A percentile compares a stretch with the other conserved stretches of the same genome.
Evolutionary conservation across 345 rosid species (phyloP).

Genomic region (Combretum micranthum): DNA sequence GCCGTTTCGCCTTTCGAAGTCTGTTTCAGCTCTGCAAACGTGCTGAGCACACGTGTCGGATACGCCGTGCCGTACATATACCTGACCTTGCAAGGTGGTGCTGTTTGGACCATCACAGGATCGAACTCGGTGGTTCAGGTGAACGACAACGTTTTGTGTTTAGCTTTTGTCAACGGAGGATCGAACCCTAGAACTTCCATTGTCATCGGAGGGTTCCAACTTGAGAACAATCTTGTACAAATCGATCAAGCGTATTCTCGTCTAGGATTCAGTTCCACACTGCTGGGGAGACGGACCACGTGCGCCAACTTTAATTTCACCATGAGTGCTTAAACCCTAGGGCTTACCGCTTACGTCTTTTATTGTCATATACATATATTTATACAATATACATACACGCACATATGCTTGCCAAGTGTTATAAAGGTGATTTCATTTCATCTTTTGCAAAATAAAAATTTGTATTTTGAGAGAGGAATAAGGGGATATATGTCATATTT

Average conservation of each 20-base stretch:
- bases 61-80: conserved; percentile 43
- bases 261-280: conserved; percentile 56
- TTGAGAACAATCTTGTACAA: conserved; percentile 50
- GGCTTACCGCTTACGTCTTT: background rate
- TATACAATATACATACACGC: too few species aligned
- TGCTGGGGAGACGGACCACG: conserved; percentile 38
- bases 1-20: conserved; percentile 47
- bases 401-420: too few species aligned
- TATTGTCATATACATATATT: too few species aligned
- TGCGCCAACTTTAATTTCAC: conserved; percentile 74
- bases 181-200: conserved; percentile 45
- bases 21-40: conserved; percentile 39
- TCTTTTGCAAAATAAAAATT: too few species aligned
- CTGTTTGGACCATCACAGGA: conserved; percentile 56
- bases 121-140: conserved; percentile 67
- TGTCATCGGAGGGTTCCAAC: conserved; percentile 61
- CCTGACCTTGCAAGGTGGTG: conserved; percentile 40
- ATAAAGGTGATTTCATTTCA: too few species aligned
- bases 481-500: too few species aligned
- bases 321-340: conserved; percentile 20
- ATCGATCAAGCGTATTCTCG: conserved; percentile 52
- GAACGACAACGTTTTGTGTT: conserved; percentile 35
- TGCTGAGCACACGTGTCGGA: conserved; percentile 44
- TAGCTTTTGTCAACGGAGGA: conserved; percentile 72
- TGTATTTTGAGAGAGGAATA: too few species aligned